Evolutionary conservation across 176 grass and related monocot species (phyloP), one percentile per base, ranked within the genome.

Genomic region (Triticum dicoccoides): DNA sequence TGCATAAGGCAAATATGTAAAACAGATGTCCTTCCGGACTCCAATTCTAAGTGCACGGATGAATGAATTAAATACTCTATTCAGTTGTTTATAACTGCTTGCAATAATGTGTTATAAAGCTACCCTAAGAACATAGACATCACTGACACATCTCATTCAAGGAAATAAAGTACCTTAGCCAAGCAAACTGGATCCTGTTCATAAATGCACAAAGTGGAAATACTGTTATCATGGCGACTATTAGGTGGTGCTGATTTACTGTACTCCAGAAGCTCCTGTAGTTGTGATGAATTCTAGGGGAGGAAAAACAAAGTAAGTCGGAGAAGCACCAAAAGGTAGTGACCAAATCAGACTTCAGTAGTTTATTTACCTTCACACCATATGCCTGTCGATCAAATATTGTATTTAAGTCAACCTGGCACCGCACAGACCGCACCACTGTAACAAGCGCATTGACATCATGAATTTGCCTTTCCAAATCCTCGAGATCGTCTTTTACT

Each of bases 361-460:
- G 42, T 85, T 92, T 82, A 80, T 84, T 87, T 32, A 98, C 96
- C 89, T 95, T 92, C 38, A 86, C 81, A 88, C 92, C 88, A 65
- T 98, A 98, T 66, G 93, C 91, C 15, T 94, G 88, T 25, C 66
- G 76, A 84, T 96, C 88, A 87, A 98, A 93, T 86, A 98, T 61
- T 96, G 92, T 86, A 82, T 87, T 77, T 81, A 96, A 91, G 71
- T 96, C 91, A 86, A 98, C 92, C 88, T 94, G 89, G 73, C 96
- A 98, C n/a, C 88, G 65, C 67, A 95, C 82, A 85, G 92, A 91
- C 21, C 76, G 91, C 82, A 94, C 91, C 70, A 98, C 72, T 79
- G 88, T 91, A 72, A 91, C 93, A 74, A 98, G 87, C 61, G 91
- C 81, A 74, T 95, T 98, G 52, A 88, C 91, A 27, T 88, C 79